Percentiles rank a stretch among this genome's conserved stretches.
These are phyloP conservation scores for Candida berthetii DNA, from an alignment of 805 yeast species.

Conservation along the genomic window DNA sequence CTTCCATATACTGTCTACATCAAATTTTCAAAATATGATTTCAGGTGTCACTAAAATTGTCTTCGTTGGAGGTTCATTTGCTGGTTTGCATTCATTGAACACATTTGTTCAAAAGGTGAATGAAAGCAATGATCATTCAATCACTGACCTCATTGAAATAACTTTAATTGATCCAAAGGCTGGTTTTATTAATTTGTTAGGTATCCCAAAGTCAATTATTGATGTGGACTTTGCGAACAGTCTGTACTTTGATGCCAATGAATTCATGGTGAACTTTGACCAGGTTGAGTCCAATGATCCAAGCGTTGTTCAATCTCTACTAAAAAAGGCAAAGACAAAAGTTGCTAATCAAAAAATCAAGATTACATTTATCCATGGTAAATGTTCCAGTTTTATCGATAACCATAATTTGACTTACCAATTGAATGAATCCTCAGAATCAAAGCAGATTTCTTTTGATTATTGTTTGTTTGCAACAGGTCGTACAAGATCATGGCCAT, in stretches of 20 bases:
- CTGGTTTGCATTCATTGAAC: conserved; percentile 26
- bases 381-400: conserved; percentile 15
- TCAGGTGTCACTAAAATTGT: conserved; percentile 10
- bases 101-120: conserved; percentile 11
- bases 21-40: too few relatives aligned
- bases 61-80: conserved; percentile 30
- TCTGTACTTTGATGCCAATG: conserved; percentile 24
- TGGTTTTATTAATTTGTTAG: conserved; percentile 34
- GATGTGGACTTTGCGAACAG: conserved; percentile 29
- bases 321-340: conserved; percentile 4
- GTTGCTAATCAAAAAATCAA: conserved; percentile 5
- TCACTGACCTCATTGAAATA: conserved; percentile 17
- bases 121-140: conserved; percentile 4
- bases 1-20: too few relatives aligned
- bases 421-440: conserved; percentile 7
- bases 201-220: conserved; percentile 31
- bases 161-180: conserved; percentile 32
- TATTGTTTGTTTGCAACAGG: conserved; percentile 44
- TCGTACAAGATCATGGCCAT: conserved; percentile 47
- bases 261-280: conserved; percentile 19
- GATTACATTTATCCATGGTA: conserved; percentile 17
- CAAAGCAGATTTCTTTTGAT: conserved; percentile 30
- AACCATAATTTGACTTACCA: conserved; percentile 11
- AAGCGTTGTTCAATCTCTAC: conserved; percentile 22
- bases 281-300: conserved; percentile 29